A percentile compares a stretch with the other conserved stretches of the same genome.
phyloP scores from a whole-genome alignment of 345 rosid genomes.

The Eucalyptus albens region DNA sequence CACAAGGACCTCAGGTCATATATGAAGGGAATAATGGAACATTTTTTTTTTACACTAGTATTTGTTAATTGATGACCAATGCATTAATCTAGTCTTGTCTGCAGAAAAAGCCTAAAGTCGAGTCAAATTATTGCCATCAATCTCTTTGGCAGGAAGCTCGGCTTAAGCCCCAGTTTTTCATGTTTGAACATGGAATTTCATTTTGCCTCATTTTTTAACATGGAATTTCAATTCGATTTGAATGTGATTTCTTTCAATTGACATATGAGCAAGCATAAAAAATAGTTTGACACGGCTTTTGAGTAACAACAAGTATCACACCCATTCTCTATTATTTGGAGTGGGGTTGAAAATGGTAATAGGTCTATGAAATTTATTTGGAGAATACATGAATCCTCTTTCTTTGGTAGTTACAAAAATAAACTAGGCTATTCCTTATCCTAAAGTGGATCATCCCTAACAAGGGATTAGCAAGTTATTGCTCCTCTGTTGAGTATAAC shows the following conservation, averaged over 20 bases:
- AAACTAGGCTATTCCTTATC: neutral
- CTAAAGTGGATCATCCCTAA: neutral
- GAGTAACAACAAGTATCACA: fast-evolving
- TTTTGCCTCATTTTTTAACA: neutral
- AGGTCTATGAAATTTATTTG: too few relatives aligned
- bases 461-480: neutral
- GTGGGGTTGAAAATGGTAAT: neutral
- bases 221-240: fast-evolving
- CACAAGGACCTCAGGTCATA: neutral
- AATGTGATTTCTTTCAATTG: neutral
- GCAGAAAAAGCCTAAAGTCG: neutral
- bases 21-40: neutral
- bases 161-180: fast-evolving
- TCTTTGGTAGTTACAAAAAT: neutral
- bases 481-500: fast-evolving
- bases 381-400: neutral
- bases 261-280: neutral
- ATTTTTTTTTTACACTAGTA: neutral
- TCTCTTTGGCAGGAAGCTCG: neutral
- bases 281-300: fast-evolving
- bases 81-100: neutral
- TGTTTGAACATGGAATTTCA: neutral
- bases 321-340: neutral
- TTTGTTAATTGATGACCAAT: neutral
- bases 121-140: neutral